Base-by-base conservation (phyloP, 2,329 filamentous ascomycete species). In the Geosmithia putterillii region DNA sequence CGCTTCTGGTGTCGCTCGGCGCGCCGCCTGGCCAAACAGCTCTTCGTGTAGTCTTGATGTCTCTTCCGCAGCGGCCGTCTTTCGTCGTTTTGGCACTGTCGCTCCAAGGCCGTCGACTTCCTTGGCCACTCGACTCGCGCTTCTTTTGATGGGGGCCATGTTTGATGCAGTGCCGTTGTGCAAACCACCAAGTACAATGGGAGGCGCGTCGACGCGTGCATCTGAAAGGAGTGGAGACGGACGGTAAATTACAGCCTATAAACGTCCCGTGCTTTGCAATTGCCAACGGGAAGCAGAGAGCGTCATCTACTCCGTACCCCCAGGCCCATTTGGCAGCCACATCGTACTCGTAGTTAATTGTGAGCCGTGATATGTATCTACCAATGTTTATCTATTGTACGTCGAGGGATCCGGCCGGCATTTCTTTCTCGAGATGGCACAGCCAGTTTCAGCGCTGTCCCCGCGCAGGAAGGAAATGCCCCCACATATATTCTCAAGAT, bases 181-280 rank as follows among this genome's bases (percentile, higher is more conserved):
- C n/a, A n/a, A n/a, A n/a, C n/a, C n/a, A n/a, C n/a, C n/a, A n/a
- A 37, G 10, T 15, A 37, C 6, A 22, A 39, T 39, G 35, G 8
- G 22, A 23, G 38, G 18, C 19, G 19, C 19, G 19, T 39, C 38
- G 19, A 32, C 28, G 39, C 39, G 17, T 6, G 20, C 39, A 15
- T 28, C n/a, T n/a, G n/a, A n/a, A 14, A 32, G 10, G 5, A 32
- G 28, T 32, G 28, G 28, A 32, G 23, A 25, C 23, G 23, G 23
- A 25, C 23, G 23, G 10, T 25, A 6, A 12, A 32, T 32, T 6
- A 14, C 28, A 4, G 10, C 28, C 63, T 61, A n/a, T n/a, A n/a
- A n/a, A n/a, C n/a, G n/a, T n/a, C n/a, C n/a, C n/a, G n/a, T n/a
- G n/a, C n/a, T n/a, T n/a, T n/a, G n/a, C n/a, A n/a, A n/a, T n/a